Percentiles rank a stretch among this genome's conserved stretches.
phyloP scores from a whole-genome alignment of 2,329 filamentous ascomycete genomes.

The Pseudocercospora fijiensis region DNA sequence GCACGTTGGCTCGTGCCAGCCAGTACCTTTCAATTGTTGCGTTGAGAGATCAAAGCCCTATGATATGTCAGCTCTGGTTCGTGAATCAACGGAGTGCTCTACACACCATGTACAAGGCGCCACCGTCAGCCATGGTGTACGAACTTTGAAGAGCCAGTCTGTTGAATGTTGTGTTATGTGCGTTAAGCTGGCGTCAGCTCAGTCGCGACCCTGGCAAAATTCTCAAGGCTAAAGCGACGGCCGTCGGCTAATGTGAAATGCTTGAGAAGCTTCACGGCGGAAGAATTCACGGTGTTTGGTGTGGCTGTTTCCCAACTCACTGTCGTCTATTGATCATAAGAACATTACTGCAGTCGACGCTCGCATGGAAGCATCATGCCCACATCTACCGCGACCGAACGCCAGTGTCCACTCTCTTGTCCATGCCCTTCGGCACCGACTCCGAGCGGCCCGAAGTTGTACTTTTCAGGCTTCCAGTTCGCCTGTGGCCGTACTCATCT shows the following conservation, averaged over 20 bases:
- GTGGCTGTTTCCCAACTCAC: background rate
- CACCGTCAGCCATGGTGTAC: slow-evolving; percentile 11
- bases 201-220: slow-evolving; percentile 1
- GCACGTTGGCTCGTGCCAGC: slow-evolving; percentile 59
- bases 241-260: background rate
- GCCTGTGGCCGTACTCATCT: slow-evolving; percentile 18
- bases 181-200: background rate
- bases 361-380: background rate
- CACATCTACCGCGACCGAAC: background rate
- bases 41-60: slow-evolving; percentile 90
- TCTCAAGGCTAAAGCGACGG: too few relatives aligned
- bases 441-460: slow-evolving; percentile 5
- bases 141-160: background rate
- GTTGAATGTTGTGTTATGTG: background rate
- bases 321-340: slow-evolving; percentile 1
- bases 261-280: background rate
- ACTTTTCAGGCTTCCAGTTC: slow-evolving; percentile 23
- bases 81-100: background rate
- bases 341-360: background rate
- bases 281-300: background rate
- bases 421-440: background rate
- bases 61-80: background rate
- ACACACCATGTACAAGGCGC: slow-evolving; percentile 24
- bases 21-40: slow-evolving; percentile 88
- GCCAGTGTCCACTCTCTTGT: background rate